Percentiles rank a stretch among this genome's conserved stretches.
These are phyloP conservation scores for Aspergillus udagawae DNA, from an alignment of 2,329 filamentous ascomycete species.

Conservation along the genomic window DNA sequence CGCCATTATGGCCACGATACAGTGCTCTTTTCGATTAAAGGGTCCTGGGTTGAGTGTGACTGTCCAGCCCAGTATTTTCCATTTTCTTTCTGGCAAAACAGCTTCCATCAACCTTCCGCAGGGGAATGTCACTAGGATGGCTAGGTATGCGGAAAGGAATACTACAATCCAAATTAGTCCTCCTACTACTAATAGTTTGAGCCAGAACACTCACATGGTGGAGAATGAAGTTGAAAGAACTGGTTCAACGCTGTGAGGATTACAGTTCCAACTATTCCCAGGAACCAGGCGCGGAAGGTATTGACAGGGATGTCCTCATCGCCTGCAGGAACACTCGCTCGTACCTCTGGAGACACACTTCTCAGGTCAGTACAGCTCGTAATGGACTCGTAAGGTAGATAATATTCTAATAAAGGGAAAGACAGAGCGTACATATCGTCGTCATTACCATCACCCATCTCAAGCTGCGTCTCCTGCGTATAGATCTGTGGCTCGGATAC, in stretches of 20 bases:
- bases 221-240: conserved; percentile 12
- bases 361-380: background rate
- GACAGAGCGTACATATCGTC: background rate
- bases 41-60: conserved; percentile 26
- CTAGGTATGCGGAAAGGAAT: conserved; percentile 11
- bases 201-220: conserved; percentile 4
- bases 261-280: conserved; percentile 32
- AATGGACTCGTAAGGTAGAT: too few species aligned
- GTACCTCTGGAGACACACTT: conserved; percentile 9
- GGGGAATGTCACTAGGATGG: conserved; percentile 11
- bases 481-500: background rate
- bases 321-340: conserved; percentile 14
- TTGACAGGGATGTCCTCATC: conserved; percentile 15
- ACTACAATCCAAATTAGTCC: background rate
- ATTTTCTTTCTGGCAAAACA: conserved; percentile 6
- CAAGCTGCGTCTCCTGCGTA: background rate
- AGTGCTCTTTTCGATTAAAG: conserved; percentile 27
- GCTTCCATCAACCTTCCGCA: conserved; percentile 7
- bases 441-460: background rate
- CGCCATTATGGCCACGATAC: conserved; percentile 11
- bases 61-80: background rate
- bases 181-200: background rate
- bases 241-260: conserved; percentile 14
- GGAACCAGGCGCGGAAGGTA: conserved; percentile 37
- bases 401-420: background rate